Evolutionary conservation across 1,284 basidiomycete genomes (phyloP), one percentile per base, ranked within the genome.

Genomic region (Hymenochaete sp.): DNA sequence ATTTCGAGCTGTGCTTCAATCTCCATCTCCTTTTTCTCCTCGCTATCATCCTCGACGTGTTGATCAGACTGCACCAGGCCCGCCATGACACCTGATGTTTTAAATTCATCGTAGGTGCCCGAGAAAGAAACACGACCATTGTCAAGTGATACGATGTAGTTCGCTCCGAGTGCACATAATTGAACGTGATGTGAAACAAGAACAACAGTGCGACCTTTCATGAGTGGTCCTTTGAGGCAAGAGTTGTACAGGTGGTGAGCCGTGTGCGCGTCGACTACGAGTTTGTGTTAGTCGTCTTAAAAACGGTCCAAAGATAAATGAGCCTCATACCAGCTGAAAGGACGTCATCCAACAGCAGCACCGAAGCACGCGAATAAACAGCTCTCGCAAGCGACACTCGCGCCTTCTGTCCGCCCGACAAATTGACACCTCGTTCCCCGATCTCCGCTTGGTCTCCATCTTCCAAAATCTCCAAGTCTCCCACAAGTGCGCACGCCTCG

Each of bases 371-470:
- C 43, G 89, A 93, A 64, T 98, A 98, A 21, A 98, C 80, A 1
- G 95, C 93, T 46, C 95, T 81, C 18, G 93, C 93, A 6, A 95
- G 71, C 0, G 89, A 76, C 2, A 80, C 88, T 68, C 95, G 73
- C 26, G 92, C 92, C 57, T 98, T 97, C 61, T 98, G 95, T 22
- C 95, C 95, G 47, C 95, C 95, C 18, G 86, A 91, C 25, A 95
- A 65, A 61, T 92, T 93, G 16, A 92, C 82, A 24, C 84, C 84
- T 38, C 82, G 80, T 66, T 93, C 89, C 21, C 89, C 90, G 48
- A 93, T 91, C 61, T 93, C 88, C 0, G 92, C 88, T 59, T 89
- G 78, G 56, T 98, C 93, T 3, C 93, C 91, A 58, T 96, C 93
- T 62, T 97, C 93, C 21, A 98, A 70, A 45, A 98, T 93, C 46